Evolutionary conservation across 495 filamentous ascomycete species (phyloP).

Genomic region (Melanomma pulvis-pyrius): DNA sequence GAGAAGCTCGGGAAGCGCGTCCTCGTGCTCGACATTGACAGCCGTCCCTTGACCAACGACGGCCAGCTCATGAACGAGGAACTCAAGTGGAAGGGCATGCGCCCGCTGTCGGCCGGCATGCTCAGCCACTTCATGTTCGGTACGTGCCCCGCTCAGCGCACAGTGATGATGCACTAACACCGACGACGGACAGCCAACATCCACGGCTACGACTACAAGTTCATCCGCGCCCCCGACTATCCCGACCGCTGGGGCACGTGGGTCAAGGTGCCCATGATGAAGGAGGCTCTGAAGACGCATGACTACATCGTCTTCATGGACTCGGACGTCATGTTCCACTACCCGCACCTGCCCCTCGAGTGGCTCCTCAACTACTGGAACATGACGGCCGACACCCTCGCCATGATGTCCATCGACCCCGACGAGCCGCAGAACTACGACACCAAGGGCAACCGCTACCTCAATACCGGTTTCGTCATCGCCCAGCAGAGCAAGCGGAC

Average conservation of each 20-base stretch:
- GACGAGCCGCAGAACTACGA: conserved; percentile 42
- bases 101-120: conserved; percentile 37
- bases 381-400: conserved; percentile 47
- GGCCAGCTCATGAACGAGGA: conserved; percentile 37
- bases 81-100: conserved; percentile 34
- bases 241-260: conserved; percentile 50
- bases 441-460: conserved; percentile 38
- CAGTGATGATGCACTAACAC: not conserved
- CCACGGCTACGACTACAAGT: conserved; percentile 59
- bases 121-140: conserved; percentile 40
- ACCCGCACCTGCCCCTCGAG: conserved; percentile 55
- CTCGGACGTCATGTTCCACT: conserved; percentile 53
- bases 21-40: conserved; percentile 38
- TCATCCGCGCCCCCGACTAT: conserved; percentile 46
- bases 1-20: conserved; percentile 38
- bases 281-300: conserved; percentile 50
- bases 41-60: conserved; percentile 24
- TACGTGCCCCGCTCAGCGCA: not conserved
- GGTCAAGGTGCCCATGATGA: conserved; percentile 55
- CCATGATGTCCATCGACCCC: conserved; percentile 50
- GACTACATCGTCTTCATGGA: conserved; percentile 57
- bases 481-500: conserved; percentile 46
- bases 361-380: conserved; percentile 61
- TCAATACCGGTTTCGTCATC: conserved; percentile 51
- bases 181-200: conserved; percentile 46